phyloP scores from a whole-genome alignment of 73 alveolate species.

The Paramecium tetraurelia region DNA sequence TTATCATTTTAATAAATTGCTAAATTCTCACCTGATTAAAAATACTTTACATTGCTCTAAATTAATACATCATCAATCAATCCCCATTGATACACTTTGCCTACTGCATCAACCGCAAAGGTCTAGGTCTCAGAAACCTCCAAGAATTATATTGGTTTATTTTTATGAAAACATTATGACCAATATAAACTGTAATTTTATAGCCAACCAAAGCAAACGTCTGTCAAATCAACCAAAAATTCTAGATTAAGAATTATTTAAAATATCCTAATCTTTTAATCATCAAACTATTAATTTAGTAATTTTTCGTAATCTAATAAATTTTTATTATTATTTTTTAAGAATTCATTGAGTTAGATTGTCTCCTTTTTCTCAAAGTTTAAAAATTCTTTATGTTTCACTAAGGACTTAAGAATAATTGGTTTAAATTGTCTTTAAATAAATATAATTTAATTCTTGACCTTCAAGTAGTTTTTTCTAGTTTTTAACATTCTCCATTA shows the following conservation, averaged over 20 bases:
- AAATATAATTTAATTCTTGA: background rate
- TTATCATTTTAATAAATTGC: background rate
- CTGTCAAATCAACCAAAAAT: background rate
- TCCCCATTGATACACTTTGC: background rate
- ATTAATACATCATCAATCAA: background rate
- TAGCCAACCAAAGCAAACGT: background rate
- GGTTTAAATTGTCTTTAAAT: background rate
- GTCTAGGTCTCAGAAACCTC: background rate
- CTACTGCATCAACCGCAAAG: background rate
- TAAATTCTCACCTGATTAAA: background rate
- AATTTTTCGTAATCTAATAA: background rate
- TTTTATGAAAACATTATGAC: background rate
- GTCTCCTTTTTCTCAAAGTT: background rate
- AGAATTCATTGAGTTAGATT: background rate
- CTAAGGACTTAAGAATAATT: background rate
- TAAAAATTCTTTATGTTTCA: background rate
- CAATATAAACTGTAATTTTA: background rate
- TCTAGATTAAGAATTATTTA: background rate
- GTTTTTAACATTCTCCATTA: background rate
- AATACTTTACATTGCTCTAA: background rate
- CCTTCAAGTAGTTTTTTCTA: background rate
- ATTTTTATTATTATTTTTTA: background rate
- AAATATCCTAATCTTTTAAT: background rate
- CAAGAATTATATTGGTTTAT: background rate
- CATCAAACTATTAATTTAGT: background rate